Conservation (phyloP, 2,329 filamentous ascomycete genomes). For the Fusarium brachygibbosum region DNA sequence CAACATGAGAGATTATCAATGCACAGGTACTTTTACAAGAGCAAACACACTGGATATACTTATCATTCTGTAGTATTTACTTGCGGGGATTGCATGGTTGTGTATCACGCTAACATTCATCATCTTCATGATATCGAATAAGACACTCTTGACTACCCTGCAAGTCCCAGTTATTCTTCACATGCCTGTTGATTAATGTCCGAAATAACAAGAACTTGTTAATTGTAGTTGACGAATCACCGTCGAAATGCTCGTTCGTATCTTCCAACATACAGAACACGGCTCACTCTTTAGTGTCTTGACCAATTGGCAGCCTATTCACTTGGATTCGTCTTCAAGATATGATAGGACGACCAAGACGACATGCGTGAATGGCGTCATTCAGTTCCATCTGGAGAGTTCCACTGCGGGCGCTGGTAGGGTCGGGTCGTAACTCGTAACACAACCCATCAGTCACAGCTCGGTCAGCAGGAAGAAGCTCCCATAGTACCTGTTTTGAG, state of each 20-base stretch:
- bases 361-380: conserved; percentile 36
- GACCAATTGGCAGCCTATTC: conserved; percentile 12
- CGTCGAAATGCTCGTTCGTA: not conserved
- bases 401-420: conserved; percentile 19
- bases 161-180: conserved; percentile 25
- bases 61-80: not conserved
- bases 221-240: conserved; percentile 13
- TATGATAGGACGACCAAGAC: conserved; percentile 25
- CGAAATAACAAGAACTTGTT: conserved; percentile 16
- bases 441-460: conserved; percentile 31
- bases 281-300: conserved; percentile 9
- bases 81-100: not conserved
- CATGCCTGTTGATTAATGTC: conserved; percentile 17
- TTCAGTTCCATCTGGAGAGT: conserved; percentile 16
- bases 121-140: conserved; percentile 22
- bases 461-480: conserved; percentile 20
- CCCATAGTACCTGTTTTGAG: too few relatives aligned
- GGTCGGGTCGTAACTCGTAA: conserved; percentile 15
- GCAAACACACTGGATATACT: not conserved
- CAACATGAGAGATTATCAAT: conserved; percentile 1
- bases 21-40: not conserved
- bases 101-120: conserved; percentile 21
- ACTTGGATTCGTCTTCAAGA: conserved; percentile 10
- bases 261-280: conserved; percentile 13
- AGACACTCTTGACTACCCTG: conserved; percentile 16